Base-by-base conservation (phyloP, 73 alveolate species). In the Paramecium sexaurelia region DNA sequence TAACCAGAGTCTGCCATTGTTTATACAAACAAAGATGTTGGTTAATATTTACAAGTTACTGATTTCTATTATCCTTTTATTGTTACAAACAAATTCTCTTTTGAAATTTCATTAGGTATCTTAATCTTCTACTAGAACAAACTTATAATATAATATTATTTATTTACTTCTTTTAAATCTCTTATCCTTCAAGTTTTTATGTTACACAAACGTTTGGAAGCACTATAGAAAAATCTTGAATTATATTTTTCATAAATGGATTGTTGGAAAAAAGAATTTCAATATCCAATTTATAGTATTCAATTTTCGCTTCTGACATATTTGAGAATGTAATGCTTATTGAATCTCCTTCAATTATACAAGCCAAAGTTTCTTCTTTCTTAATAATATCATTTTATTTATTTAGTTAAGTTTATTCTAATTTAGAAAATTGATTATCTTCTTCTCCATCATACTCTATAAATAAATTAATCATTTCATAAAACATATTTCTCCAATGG, bases 231-330 rank as follows among this genome's bases (percentile, higher is more conserved):
- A 96, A 96, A 61, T 96, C 98, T 47, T 92, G 90, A 26, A 94
- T 87, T 26, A 95, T 92, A 67, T 94, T 51, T 39, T 73, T 97
- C 55, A 96, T 68, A 95, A 98, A 98, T 29, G 99, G 99, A 57
- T 96, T 92, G 73, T 97, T 93, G 4, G 98, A 93, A 85, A 98
- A 98, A 55, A 98, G 93, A 36, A 97, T 92, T 89, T 97, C 99
- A 4, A 95, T 35, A 71, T 96, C 99, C 32, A 97, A 92, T 68
- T 85, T 75, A 94, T 98, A 97, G 93, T 88, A 96, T 89, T 95
- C 92, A 66, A 97, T 83, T 29, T 55, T 83, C 32, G 95, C 87
- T 32, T 57, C 68, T 20, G 85, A 55, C 32, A 97, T 84, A 91
- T 96, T 94, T 68, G 85, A 91, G 56, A 92, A 94, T 24, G 94